These are phyloP conservation scores for Kwoniella europaea DNA, from an alignment of 768 basidiomycete species.

Conservation along the genomic window DNA sequence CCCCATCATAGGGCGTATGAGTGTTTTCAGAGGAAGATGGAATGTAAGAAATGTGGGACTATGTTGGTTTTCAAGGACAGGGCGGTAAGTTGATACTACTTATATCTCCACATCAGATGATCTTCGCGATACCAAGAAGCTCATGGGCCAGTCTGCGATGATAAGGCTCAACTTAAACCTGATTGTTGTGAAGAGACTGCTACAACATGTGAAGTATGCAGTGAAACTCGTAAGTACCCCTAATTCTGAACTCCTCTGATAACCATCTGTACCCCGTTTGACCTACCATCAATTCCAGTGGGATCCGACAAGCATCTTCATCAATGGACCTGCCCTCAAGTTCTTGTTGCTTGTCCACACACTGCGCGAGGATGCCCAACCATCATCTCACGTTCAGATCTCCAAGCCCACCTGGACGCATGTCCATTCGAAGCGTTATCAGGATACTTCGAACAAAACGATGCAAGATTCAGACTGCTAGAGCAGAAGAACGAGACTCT, in stretches of 20 bases:
- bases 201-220: conserved; percentile 26
- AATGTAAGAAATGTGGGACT: conserved; percentile 40
- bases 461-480: conserved; percentile 12
- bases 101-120: not conserved
- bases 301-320: conserved; percentile 25
- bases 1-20: conserved; percentile 48
- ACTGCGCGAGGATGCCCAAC: conserved; percentile 35
- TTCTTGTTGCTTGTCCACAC: conserved; percentile 37
- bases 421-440: conserved; percentile 43
- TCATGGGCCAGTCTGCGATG: not conserved
- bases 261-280: no score
- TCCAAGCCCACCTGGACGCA: conserved; percentile 30
- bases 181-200: conserved; percentile 7
- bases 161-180: conserved; percentile 6
- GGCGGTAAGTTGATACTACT: conserved; percentile 24
- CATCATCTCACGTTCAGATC: conserved; percentile 24
- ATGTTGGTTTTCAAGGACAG: conserved; percentile 36
- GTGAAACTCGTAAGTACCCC: conserved; percentile 24
- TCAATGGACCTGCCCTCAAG: conserved; percentile 39
- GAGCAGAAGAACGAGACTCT: conserved; percentile 27
- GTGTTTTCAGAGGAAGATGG: conserved; percentile 48
- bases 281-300: conserved; percentile 9
- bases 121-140: conserved; percentile 1
- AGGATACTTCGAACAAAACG: conserved; percentile 29
- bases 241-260: not conserved